Conservation (phyloP, 306 rosid species). For the Cucurbita pepo region DNA sequence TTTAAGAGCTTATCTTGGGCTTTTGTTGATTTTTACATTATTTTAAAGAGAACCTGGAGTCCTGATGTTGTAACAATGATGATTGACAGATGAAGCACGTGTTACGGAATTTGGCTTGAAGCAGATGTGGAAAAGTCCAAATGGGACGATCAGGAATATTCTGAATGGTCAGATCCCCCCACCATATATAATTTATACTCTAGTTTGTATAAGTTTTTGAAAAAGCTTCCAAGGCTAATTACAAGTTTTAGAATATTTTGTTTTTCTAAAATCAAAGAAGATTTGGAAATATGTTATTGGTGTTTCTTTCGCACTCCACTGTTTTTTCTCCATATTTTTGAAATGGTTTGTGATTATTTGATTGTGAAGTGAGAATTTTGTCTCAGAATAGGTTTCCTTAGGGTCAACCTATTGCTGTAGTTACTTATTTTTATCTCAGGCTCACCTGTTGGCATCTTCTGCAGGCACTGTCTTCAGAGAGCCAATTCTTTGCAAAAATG, state of each 20-base stretch:
- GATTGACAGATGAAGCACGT: constrained; percentile 74
- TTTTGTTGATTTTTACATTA: background rate
- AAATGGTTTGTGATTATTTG: background rate
- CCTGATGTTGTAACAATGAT: constrained; percentile 12
- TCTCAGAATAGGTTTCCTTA: background rate
- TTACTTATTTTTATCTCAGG: background rate
- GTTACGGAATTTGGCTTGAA: constrained; percentile 73
- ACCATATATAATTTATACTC: background rate
- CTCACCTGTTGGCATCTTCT: constrained; percentile 1
- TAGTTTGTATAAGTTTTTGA: background rate
- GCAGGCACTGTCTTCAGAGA: constrained; percentile 97
- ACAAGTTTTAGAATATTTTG: background rate
- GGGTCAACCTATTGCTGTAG: background rate
- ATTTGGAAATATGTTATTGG: background rate
- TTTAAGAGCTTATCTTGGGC: background rate
- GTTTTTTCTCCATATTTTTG: background rate
- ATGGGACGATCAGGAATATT: constrained; percentile 93
- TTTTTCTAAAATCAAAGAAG: background rate
- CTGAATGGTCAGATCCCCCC: constrained; percentile 52
- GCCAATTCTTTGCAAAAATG: constrained; percentile 87
- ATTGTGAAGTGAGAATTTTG: background rate
- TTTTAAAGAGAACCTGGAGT: background rate
- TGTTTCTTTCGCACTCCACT: background rate
- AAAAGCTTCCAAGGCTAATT: background rate
- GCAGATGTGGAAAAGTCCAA: constrained; percentile 98